phyloP scores from a whole-genome alignment of 2,329 filamentous ascomycete genomes.

The Lachnellula arida region DNA sequence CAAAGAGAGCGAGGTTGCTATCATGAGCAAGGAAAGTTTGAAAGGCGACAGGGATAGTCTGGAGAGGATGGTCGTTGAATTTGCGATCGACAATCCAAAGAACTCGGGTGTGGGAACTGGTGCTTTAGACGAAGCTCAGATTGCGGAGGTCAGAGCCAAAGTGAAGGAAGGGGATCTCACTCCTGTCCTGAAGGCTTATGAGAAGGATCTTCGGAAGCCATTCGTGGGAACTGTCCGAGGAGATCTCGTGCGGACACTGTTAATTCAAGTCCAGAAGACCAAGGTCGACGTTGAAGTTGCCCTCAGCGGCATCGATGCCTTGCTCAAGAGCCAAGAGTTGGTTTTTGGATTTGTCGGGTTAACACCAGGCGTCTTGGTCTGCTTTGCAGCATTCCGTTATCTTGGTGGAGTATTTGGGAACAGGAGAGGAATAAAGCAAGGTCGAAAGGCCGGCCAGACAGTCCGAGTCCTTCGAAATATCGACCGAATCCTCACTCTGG shows the following conservation, averaged over 20 bases:
- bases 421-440: constrained; percentile 61
- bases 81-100: constrained; percentile 76
- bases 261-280: constrained; percentile 98
- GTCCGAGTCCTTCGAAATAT: constrained; percentile 81
- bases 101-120: constrained; percentile 44
- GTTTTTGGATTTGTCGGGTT: constrained; percentile 97
- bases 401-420: constrained; percentile 64
- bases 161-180: constrained; percentile 92
- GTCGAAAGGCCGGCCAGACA: constrained; percentile 63
- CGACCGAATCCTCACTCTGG: constrained; percentile 70
- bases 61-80: constrained; percentile 97
- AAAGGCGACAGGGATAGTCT: constrained; percentile 86
- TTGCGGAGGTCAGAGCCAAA: constrained; percentile 69
- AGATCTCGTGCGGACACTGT: constrained; percentile 80
- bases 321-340: constrained; percentile 93
- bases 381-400: constrained; percentile 69
- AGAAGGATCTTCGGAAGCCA: constrained; percentile 78
- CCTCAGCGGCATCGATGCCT: constrained; percentile 88
- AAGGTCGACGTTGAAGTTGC: constrained; percentile 97
- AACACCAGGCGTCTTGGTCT: constrained; percentile 87
- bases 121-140: constrained; percentile 61
- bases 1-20: constrained; percentile 85
- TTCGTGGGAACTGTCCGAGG: constrained; percentile 79
- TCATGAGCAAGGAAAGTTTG: constrained; percentile 92
- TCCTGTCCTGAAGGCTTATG: constrained; percentile 84